Evolutionary conservation across 306 rosid genomes (phyloP), one percentile per base, ranked within the genome.

Genomic region (Prosopis cineraria): DNA sequence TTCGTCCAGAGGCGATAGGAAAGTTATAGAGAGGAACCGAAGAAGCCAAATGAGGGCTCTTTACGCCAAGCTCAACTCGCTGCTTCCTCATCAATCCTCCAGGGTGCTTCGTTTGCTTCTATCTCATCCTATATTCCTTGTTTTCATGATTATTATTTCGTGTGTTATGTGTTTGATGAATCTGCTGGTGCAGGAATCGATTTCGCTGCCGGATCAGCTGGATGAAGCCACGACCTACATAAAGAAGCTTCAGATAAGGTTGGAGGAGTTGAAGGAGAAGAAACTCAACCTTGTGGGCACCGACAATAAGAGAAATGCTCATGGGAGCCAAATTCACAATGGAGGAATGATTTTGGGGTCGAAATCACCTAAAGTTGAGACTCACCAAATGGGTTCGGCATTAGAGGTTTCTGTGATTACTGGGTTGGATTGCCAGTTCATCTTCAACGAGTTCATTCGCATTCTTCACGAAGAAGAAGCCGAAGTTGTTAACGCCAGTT

Each of bases 31-130:
- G 86, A 82, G 88, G 59, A 80, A 85, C 10, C 72, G 94, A 44
- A 88, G 94, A 83, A 86, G 72, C 80, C 89, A 80, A 75, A 90
- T 90, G 94, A 90, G 85, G 70, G 80, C 40, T n/a, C 89, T 88
- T 10, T 90, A 67, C 73, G 78, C 89, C 70, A 12, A 79, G 76
- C 94, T 90, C 86, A 74, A 74, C 40, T 79, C 87, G 63, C 87
- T 90, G 68, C 76, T 90, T 2, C 85, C 89, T 39, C 89, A 48
- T 62, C 88, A 80, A 78, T 44, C 31, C 59, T 72, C 84, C 59
- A 79, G 56, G 89, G 94, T 87, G 10, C 29, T 24, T 55, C 30
- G 24, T 24, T 43, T 43, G 3, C 19, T 29, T 64, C 16, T 12
- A 22, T n/a, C 13, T 12, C 27, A 55, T 24, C 16, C 9, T 11